Evolutionary conservation across 129 eudicot species (phyloP).

Genomic region (Artemisia argyi): DNA sequence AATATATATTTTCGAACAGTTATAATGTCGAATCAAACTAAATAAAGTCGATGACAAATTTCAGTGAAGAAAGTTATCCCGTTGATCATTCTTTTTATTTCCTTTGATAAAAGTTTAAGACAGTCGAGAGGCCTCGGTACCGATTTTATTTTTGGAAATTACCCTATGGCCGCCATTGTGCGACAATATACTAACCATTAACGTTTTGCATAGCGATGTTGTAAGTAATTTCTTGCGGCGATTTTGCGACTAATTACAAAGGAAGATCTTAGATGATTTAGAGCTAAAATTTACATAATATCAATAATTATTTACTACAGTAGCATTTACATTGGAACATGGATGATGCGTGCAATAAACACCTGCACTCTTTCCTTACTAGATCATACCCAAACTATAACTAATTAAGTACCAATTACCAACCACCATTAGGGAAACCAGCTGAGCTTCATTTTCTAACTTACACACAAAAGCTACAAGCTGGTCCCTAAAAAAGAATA

Average conservation of each 20-base stretch:
- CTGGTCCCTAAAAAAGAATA: conserved; percentile 40
- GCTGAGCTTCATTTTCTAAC: conserved; percentile 53
- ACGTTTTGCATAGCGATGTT: no score
- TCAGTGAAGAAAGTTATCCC: no score
- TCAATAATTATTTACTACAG: conserved; percentile 10
- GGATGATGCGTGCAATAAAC: conserved; percentile 19
- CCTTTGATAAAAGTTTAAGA: no score
- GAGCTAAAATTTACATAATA: background rate
- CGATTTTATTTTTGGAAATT: no score
- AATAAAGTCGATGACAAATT: no score
- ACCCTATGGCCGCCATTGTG: no score
- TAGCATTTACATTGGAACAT: conserved; percentile 24
- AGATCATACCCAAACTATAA: conserved; percentile 16
- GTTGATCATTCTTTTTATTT: no score
- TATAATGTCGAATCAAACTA: no score
- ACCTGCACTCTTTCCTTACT: conserved; percentile 28
- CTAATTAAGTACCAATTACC: conserved; percentile 5
- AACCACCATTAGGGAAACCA: conserved; percentile 35
- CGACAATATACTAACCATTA: background rate
- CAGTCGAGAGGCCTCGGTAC: no score
- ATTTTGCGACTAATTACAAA: background rate
- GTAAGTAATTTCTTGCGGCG: background rate
- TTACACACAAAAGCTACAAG: conserved; percentile 52
- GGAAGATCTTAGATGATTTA: no score
- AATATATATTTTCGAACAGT: no score